Percentiles rank a stretch among this genome's conserved stretches.
phyloP scores from a whole-genome alignment of 495 filamentous ascomycete species.

The Penicillium angulare region DNA sequence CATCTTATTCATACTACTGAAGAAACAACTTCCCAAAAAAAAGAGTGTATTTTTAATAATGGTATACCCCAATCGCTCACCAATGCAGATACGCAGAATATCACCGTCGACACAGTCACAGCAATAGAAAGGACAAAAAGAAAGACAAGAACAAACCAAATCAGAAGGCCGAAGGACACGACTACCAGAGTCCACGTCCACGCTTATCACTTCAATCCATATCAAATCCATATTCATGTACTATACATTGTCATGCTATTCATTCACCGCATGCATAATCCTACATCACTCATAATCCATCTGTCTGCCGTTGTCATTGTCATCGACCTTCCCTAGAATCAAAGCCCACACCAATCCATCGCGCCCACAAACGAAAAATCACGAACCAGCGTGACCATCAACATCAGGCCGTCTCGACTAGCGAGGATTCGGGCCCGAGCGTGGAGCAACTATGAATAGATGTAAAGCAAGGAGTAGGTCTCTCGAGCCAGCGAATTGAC shows the following conservation, averaged over 20 bases:
- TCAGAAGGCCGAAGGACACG: not conserved
- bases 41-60: not conserved
- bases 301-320: too few species aligned
- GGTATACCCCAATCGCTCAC: not conserved
- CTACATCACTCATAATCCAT: not conserved
- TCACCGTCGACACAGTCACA: not conserved
- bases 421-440: not conserved
- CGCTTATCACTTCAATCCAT: not conserved
- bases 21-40: not conserved
- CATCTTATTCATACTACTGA: too few species aligned
- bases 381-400: not conserved
- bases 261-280: not conserved
- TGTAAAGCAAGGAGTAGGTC: too few species aligned
- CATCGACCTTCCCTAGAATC: too few species aligned
- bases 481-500: not conserved
- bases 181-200: not conserved
- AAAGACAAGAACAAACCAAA: not conserved
- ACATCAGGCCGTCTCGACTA: too few species aligned
- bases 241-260: constrained; percentile 3
- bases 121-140: not conserved
- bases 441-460: too few species aligned
- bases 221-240: not conserved
- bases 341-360: too few species aligned
- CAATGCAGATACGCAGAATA: constrained; percentile 1
- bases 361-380: not conserved